Conservation (phyloP, 768 basidiomycete species). For the Suillus lakei region DNA sequence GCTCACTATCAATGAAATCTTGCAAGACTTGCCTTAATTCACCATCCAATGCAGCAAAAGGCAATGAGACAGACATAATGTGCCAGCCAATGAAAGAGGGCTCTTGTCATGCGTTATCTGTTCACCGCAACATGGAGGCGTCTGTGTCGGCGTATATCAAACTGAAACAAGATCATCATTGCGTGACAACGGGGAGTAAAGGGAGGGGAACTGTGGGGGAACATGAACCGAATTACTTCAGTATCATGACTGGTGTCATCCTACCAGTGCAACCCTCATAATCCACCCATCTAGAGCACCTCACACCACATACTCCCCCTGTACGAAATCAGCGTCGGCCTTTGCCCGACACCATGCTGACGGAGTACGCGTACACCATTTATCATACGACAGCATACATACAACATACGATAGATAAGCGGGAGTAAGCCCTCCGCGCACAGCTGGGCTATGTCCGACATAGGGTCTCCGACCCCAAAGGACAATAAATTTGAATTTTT, state of each 20-base stretch:
- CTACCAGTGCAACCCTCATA: background rate
- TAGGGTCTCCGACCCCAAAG: too few relatives aligned
- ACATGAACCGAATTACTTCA: background rate
- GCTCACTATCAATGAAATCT: background rate
- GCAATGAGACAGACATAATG: background rate
- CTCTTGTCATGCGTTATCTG: background rate
- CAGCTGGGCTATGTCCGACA: too few relatives aligned
- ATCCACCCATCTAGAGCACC: too few relatives aligned
- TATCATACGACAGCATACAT: too few relatives aligned
- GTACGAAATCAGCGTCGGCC: too few relatives aligned
- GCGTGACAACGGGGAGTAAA: background rate
- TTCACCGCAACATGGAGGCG: background rate
- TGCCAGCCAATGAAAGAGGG: background rate
- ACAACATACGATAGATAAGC: too few relatives aligned
- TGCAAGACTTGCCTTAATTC: background rate
- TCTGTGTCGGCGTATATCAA: background rate
- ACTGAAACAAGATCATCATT: background rate
- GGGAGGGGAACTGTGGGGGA: background rate
- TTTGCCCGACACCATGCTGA: too few relatives aligned
- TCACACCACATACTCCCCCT: too few relatives aligned
- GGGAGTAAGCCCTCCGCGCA: too few relatives aligned
- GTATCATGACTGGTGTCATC: background rate
- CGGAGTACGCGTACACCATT: too few relatives aligned
- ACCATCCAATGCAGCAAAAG: background rate
- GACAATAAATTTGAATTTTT: too few relatives aligned